Conservation (phyloP, 2,329 filamentous ascomycete genomes). For the Metarhizium brunneum region DNA sequence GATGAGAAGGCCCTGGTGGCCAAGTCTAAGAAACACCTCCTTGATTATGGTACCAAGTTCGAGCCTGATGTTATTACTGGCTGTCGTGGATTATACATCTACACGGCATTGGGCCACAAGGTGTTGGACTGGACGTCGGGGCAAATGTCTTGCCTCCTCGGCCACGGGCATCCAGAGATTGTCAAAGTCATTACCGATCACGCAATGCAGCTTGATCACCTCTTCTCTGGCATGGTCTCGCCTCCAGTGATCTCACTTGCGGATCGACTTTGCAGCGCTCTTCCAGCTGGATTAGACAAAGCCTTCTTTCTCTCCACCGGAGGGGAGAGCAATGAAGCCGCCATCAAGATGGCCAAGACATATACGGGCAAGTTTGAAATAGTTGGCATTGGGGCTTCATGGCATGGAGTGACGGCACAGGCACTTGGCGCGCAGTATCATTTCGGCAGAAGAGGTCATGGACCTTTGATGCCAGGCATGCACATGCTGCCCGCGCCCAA, state of each 20-base stretch:
- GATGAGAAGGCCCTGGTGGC: constrained; percentile 13
- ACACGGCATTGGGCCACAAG: constrained; percentile 32
- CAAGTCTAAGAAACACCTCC: constrained; percentile 15
- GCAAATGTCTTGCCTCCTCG: constrained; percentile 50
- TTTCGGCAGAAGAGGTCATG: constrained; percentile 39
- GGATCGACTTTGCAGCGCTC: constrained; percentile 36
- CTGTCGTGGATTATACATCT: constrained; percentile 34
- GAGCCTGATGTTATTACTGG: constrained; percentile 30
- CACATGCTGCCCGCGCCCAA: constrained; percentile 50
- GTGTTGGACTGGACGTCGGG: constrained; percentile 52
- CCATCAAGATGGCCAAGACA: constrained; percentile 54
- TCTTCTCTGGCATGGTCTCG: constrained; percentile 50
- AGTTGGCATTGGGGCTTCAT: constrained; percentile 48
- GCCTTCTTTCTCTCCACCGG: constrained; percentile 51
- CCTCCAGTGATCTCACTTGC: constrained; percentile 47
- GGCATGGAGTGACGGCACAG: constrained; percentile 51
- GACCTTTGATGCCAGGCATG: constrained; percentile 44
- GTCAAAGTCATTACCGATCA: constrained; percentile 41
- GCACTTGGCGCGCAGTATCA: constrained; percentile 47
- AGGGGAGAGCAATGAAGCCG: constrained; percentile 49
- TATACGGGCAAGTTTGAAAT: constrained; percentile 59
- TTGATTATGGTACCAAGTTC: constrained; percentile 17
- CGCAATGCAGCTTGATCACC: constrained; percentile 44
- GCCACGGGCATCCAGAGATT: constrained; percentile 49
- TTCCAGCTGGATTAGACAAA: constrained; percentile 41